Evolutionary conservation across 805 yeast genomes (phyloP).

Genomic region (Pichia occidentalis): DNA sequence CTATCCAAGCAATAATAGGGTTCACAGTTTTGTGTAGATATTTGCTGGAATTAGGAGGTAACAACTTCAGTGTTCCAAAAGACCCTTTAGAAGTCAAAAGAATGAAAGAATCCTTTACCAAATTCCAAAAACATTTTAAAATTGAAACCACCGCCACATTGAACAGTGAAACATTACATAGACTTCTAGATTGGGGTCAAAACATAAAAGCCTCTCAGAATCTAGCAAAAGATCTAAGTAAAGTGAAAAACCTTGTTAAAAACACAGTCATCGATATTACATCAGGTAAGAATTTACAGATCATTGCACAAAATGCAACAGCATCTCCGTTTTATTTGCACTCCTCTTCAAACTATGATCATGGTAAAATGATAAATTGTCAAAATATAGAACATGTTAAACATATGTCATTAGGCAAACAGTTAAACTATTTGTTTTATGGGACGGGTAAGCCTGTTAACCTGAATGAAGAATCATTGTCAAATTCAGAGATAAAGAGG

Average conservation of each 20-base stretch:
- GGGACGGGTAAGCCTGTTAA: conserved; percentile 42
- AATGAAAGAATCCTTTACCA: conserved; percentile 60
- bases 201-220: conserved; percentile 29
- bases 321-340: conserved; percentile 18
- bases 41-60: conserved; percentile 53
- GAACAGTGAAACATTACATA: conserved; percentile 22
- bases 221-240: conserved; percentile 30
- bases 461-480: conserved; percentile 21
- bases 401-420: conserved; percentile 23
- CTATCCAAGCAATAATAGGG: conserved; percentile 78
- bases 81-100: conserved; percentile 78
- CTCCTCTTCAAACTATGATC: conserved; percentile 17
- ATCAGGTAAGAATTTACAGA: conserved; percentile 30
- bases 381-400: conserved; percentile 26
- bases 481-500: conserved; percentile 8
- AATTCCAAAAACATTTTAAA: conserved; percentile 55
- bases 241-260: conserved; percentile 31
- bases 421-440: conserved; percentile 39
- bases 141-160: conserved; percentile 16
- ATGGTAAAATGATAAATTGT: conserved; percentile 18
- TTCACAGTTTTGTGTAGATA: conserved; percentile 60
- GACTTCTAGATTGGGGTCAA: conserved; percentile 20
- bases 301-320: conserved; percentile 21
- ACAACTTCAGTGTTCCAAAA: conserved; percentile 54
- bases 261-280: conserved; percentile 33